Base-by-base conservation (phyloP, 306 rosid genomes). In the Casuarina cunninghamiana region DNA sequence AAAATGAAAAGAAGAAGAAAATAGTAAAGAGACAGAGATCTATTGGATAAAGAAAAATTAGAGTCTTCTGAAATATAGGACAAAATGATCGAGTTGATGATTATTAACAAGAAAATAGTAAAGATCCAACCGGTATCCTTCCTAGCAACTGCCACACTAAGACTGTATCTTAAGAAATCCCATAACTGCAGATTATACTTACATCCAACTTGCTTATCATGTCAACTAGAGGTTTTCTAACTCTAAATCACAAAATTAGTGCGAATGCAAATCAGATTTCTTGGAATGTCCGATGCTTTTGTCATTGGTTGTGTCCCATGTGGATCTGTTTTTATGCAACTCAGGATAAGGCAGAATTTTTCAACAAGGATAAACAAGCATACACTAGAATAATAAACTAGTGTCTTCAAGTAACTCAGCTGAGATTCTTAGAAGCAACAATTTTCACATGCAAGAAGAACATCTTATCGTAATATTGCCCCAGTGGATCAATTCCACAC, bases 401-500 rank as follows among this genome's bases (percentile, higher is more conserved):
- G 71, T 17, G 71, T 42, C 50, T 42, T 5, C 50, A 42, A 66
- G 46, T 37, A 53, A 4, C 9, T 53, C 43, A 39, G 3, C 19
- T 72, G 1, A 35, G 26, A 51, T 37, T 8, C 26, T 37, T 42
- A 2, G 37, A 26, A 37, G 44, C 9, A 51, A 37, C 61, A 60
- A 72, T 72, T 72, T 72, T 72, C 44, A 50, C 15, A 8, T 35
- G 11, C 43, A 46, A 67, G 75, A 10, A 38, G 37, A 32, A 32
- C 26, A 3, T n/a, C 3, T 26, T 44, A 5, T 49, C 50, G 13
- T 15, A 48, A 73, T 54, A 6, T 38, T 71, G 43, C 44, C 69
- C 69, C 42, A 74, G 37, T 38, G 68, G 32, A 58, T 58, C 16
- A 12, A 10, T 32, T 67, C 26, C 67, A 69, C 79, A 95, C 99